Evolutionary conservation across 495 filamentous ascomycete genomes (phyloP), one percentile per base, ranked within the genome.

Genomic region (Xeromyces bisporus): DNA sequence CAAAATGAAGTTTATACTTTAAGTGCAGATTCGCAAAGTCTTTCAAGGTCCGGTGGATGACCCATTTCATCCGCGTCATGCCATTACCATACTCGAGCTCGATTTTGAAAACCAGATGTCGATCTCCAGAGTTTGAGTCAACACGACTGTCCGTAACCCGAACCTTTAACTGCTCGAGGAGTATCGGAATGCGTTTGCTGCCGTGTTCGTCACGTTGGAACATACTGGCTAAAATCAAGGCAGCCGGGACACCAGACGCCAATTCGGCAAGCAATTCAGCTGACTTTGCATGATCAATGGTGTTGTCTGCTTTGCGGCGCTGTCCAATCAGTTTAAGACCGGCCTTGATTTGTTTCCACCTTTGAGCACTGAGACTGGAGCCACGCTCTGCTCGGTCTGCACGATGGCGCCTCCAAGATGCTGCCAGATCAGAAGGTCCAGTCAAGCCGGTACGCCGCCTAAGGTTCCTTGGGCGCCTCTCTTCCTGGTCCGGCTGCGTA

Each of bases 51-150:
- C 89, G 71, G 41, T 81, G 74, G 34, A 99, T 84, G 29, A 83
- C 75, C 89, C 89, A 99, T 43, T 85, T 86, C 89, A 99, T 96
- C 31, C 91, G 67, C 15, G 85, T 93, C 34, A 87, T 71, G 2
- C 91, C 89, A 44, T 77, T 94, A 3, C 89, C 89, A 55, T 99
- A 99, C 50, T 99, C 89, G 25, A 99, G 56, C 36, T 93, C 83
- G 29, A 99, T 85, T 17, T 77, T 73, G 47, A 99, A 93, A 3
- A 85, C 65, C 39, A 78, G 64, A 53, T 94, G 91, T 12, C 84
- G 67, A 50, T 87, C 81, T 36, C 73, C 76, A 12, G 72, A 57
- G 26, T 67, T 53, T 10, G 59, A 60, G 34, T 66, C 68, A 23
- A 70, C 64, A n/a, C 69, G 69, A 43, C 80, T 91, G 42, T 93